Evolutionary conservation across 345 rosid genomes (phyloP).

Genomic region (Litchi chinensis): DNA sequence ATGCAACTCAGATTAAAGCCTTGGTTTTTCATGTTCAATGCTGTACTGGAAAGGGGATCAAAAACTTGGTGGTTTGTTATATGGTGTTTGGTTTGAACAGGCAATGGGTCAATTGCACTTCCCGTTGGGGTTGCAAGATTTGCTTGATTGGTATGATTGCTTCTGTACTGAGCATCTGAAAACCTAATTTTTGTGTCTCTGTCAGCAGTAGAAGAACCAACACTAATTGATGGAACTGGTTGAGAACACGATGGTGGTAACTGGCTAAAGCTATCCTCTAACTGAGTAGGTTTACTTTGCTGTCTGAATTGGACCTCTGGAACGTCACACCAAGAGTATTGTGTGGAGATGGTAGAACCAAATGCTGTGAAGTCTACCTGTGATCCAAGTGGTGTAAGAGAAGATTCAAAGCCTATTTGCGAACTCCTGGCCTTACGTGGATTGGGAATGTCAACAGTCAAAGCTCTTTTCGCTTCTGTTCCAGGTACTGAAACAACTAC

Average conservation of each 20-base stretch:
- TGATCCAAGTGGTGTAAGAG: slow-evolving; percentile 34
- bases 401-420: slow-evolving; percentile 42
- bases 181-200: slow-evolving; percentile 40
- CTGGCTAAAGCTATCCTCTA: slow-evolving; percentile 49
- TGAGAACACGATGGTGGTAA: slow-evolving; percentile 37
- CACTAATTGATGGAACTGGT: slow-evolving; percentile 26
- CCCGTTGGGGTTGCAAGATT: slow-evolving; percentile 27
- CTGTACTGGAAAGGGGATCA: slow-evolving; percentile 37
- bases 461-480: slow-evolving; percentile 45
- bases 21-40: slow-evolving; percentile 38
- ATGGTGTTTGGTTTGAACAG: slow-evolving; percentile 34
- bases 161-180: slow-evolving; percentile 33
- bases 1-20: slow-evolving; percentile 39
- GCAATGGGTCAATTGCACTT: slow-evolving; percentile 28
- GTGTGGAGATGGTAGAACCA: slow-evolving; percentile 41
- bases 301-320: slow-evolving; percentile 50
- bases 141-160: slow-evolving; percentile 32
- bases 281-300: slow-evolving; percentile 37
- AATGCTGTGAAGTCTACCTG: slow-evolving; percentile 41
- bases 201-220: slow-evolving; percentile 34
- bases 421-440: slow-evolving; percentile 41
- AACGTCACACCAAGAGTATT: slow-evolving; percentile 54
- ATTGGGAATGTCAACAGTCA: slow-evolving; percentile 38
- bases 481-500: slow-evolving; percentile 40
- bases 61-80: slow-evolving; percentile 30